Evolutionary conservation across 805 yeast species (phyloP), one percentile per base, ranked within the genome.

Genomic region (Wickerhamiella bombiphila): DNA sequence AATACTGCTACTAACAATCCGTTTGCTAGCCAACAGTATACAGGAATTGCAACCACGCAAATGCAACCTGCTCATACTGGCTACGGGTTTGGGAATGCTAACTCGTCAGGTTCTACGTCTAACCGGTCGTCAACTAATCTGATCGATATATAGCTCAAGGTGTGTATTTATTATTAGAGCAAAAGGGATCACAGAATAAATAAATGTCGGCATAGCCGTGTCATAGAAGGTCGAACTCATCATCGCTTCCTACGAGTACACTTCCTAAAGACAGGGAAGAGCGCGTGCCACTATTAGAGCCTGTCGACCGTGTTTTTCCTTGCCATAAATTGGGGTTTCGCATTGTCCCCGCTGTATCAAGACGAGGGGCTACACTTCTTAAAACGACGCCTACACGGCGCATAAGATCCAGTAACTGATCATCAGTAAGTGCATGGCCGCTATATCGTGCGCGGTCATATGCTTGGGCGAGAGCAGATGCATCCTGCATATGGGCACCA

Each of bases 61-160:
- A 69, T 83, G 42, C 73, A 77, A 35, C 86, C 94, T 4, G 75
- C 91, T 2, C 76, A 80, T 52, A 86, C 97, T 2, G 97, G 97
- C 2, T 85, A 74, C 54, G 97, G 97, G 1, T 86, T 86, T 59
- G 96, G 96, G 35, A 86, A 85, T 49, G 82, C 76, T 44, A 59
- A 57, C 22, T 29, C 47, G n/a, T n/a, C n/a, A n/a, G n/a, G n/a
- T n/a, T n/a, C n/a, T n/a, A n/a, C n/a, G n/a, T n/a, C n/a, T 13
- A 28, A 28, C 30, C 33, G n/a, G 33, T 13, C 33, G 33, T 30
- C 33, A 16, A 9, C 51, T 37, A 54, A 47, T 36, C 45, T 56
- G 40, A 55, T 56, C 36, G 60, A 56, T 35, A 31, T 56, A 24
- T 56, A 43, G 29, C 6, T 8, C 24, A 15, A 15, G 15, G 8